Percentiles rank a stretch among this genome's conserved stretches.
Evolutionary conservation across 176 grass and related monocot species (phyloP).

Genomic region (Hsuehochloa calcarea): DNA sequence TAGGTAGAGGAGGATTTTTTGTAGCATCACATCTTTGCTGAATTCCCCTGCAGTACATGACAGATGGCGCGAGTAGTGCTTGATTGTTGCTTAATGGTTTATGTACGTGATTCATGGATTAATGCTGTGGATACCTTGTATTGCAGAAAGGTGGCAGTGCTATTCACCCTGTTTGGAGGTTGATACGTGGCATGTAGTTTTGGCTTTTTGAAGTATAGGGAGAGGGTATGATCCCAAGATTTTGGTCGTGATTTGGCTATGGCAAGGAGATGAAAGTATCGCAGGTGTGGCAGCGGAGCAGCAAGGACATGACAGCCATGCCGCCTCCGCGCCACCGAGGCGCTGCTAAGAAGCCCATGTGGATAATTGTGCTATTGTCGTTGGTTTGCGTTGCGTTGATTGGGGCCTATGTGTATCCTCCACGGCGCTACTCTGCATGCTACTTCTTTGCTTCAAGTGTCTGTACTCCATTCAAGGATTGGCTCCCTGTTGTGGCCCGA

Average conservation of each 20-base stretch:
- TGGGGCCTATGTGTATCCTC: slow-evolving; percentile 84
- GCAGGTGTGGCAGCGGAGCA: slow-evolving; percentile 52
- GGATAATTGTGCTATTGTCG: slow-evolving; percentile 78
- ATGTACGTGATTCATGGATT: not conserved
- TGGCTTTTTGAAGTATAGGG: not conserved
- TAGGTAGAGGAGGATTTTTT: not conserved
- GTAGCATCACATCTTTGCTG: not conserved
- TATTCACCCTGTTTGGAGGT: slow-evolving; percentile 4
- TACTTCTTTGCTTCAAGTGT: slow-evolving; percentile 93
- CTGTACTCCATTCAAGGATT: slow-evolving; percentile 85
- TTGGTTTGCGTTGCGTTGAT: slow-evolving; percentile 71
- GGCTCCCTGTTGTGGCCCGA: slow-evolving; percentile 60
- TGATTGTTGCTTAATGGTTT: not conserved
- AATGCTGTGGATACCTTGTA: slow-evolving; percentile 27
- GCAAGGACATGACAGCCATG: slow-evolving; percentile 68
- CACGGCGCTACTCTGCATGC: slow-evolving; percentile 69
- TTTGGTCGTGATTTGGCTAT: slow-evolving; percentile 26
- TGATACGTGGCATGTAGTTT: slow-evolving; percentile 30
- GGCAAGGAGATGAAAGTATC: slow-evolving; percentile 62
- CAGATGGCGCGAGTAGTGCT: not conserved
- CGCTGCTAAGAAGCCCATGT: slow-evolving; percentile 69
- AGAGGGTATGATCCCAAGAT: slow-evolving; percentile 22
- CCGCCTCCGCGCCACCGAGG: slow-evolving; percentile 50
- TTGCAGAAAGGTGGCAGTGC: slow-evolving; percentile 42
- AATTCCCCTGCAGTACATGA: not conserved